Evolutionary conservation across 202 grass and related monocot species (phyloP), one percentile per base, ranked within the genome.

Genomic region (Panicum hallii): DNA sequence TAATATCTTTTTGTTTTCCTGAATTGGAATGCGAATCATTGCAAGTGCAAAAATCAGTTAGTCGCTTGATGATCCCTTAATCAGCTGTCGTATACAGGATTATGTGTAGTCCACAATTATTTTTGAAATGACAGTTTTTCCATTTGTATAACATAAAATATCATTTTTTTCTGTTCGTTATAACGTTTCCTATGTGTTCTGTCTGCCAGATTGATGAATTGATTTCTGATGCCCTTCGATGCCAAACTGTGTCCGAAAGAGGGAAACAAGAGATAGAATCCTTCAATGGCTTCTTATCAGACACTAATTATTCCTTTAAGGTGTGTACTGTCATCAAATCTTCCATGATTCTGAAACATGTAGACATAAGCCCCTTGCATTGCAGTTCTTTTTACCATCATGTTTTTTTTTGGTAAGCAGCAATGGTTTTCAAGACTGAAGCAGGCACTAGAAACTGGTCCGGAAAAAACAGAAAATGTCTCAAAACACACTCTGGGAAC

Each of bases 391-490:
- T 45, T 85, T 56, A 55, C 65, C 32, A 53, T 43, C 45, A 73
- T 74, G 58, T 4, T 62, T 73, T 60, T 79, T 67, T 14, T 46
- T 28, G 53, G 53, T 49, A 58, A 90, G 60, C 91, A 99, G 97
- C 91, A 86, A 77, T 96, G 93, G 97, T 84, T 91, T 57, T 65
- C 69, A 74, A 94, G 91, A 68, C 82, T 99, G 55, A 89, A 91
- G 80, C 83, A 90, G 75, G 90, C 84, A 77, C 71, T 93, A 71
- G 49, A 72, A 72, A 89, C 58, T 89, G 54, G 85, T 76, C 79
- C 53, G 28, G 52, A 12, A 11, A 53, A 71, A 80, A 55, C 22
- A 10, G 82, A 88, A 85, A 78, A 86, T 79, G 42, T 49, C 44
- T 69, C 78, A 0, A 90, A 80, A 82, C 30, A 80, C 23, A 52